These are phyloP conservation scores for Apophysomyces ossiformis DNA, from an alignment of 371 early-diverging fungal species.

Conservation along the genomic window DNA sequence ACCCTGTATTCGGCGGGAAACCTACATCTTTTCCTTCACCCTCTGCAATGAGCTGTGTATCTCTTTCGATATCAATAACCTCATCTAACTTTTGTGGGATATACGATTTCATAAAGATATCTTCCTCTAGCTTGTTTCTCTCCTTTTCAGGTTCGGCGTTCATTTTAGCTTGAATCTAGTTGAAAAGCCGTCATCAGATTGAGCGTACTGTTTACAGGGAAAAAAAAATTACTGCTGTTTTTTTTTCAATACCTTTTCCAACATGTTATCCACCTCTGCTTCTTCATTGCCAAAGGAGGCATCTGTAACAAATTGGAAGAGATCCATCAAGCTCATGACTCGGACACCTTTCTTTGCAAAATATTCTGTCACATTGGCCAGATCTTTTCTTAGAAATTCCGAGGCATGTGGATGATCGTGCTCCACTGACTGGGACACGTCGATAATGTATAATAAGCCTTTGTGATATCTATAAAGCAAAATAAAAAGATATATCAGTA, in stretches of 20 bases:
- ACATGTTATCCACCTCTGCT: constrained; percentile 66
- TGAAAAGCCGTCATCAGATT: background rate
- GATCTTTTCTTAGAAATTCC: constrained; percentile 97
- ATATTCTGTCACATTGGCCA: constrained; percentile 95
- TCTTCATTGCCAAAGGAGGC: constrained; percentile 61
- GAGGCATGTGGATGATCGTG: constrained; percentile 99
- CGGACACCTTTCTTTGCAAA: constrained; percentile 86
- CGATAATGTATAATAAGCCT: constrained; percentile 89
- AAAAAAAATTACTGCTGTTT: background rate
- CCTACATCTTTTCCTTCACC: constrained; percentile 76
- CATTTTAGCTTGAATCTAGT: constrained; percentile 44
- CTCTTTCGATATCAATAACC: constrained; percentile 88
- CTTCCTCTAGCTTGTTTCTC: constrained; percentile 75
- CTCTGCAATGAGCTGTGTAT: constrained; percentile 72
- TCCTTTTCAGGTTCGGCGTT: constrained; percentile 36
- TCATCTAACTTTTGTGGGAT: constrained; percentile 94
- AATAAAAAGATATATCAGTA: background rate
- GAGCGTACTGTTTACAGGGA: background rate
- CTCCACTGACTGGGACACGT: constrained; percentile 99
- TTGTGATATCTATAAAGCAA: constrained; percentile 72
- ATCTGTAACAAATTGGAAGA: constrained; percentile 92
- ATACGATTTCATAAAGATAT: constrained; percentile 89
- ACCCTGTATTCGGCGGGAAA: background rate
- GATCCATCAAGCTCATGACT: constrained; percentile 81
- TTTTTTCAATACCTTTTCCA: constrained; percentile 56